Evolutionary conservation across 2,329 filamentous ascomycete species (phyloP).

Genomic region (Fusarium poae): DNA sequence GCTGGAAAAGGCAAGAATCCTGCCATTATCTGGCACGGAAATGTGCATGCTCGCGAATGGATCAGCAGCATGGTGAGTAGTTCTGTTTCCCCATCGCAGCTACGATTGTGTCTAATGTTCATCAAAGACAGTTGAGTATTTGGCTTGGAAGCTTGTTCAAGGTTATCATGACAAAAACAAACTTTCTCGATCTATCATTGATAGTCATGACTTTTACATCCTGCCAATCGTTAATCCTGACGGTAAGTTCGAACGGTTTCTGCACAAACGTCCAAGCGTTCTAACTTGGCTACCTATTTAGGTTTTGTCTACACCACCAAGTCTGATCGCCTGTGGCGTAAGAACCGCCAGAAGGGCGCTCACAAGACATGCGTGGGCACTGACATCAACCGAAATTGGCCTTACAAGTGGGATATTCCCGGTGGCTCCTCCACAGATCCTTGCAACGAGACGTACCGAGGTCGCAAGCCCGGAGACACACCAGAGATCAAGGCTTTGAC

Average conservation of each 20-base stretch:
- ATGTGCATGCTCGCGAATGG: conserved; percentile 72
- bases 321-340: conserved; percentile 71
- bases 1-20: conserved; percentile 61
- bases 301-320: conserved; percentile 64
- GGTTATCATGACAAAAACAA: conserved; percentile 38
- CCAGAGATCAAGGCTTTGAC: conserved; percentile 66
- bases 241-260: conserved; percentile 52
- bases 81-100: fast-evolving
- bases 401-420: conserved; percentile 63
- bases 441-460: conserved; percentile 64
- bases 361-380: conserved; percentile 62
- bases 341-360: conserved; percentile 64
- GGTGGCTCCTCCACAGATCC: conserved; percentile 66
- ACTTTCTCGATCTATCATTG: conserved; percentile 53
- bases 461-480: conserved; percentile 57
- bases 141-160: conserved; percentile 41
- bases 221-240: conserved; percentile 74
- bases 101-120: background rate
- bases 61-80: conserved; percentile 63
- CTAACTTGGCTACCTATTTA: conserved; percentile 34
- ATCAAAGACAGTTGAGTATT: conserved; percentile 41
- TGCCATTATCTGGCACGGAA: conserved; percentile 68
- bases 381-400: conserved; percentile 73
- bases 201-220: conserved; percentile 76
- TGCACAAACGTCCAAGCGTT: fast-evolving